Base-by-base conservation (phyloP, 805 yeast species). In the Blastobotrys parvus region DNA sequence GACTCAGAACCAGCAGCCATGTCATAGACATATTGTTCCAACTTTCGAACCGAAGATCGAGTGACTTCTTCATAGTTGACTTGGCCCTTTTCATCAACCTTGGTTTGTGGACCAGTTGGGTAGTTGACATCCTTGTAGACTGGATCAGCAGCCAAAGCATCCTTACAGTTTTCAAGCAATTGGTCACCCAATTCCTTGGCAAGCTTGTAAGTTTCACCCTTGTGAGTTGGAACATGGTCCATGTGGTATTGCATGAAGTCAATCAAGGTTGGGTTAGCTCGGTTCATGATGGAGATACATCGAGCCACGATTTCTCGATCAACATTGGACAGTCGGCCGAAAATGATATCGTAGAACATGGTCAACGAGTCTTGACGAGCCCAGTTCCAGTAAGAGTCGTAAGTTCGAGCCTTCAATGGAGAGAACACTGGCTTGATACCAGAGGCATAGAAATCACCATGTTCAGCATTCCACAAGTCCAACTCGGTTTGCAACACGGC, bases 371-470 rank as follows among this genome's bases (percentile, higher is more conserved):
- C 95, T 72, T 92, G 98, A 67, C 97, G 85, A 38, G 97, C 97
- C 98, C 98, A 92, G 68, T 94, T 94, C 98, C 98, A 92, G 68
- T 89, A 88, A 18, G 97, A 88, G 68, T 92, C 97, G 65, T 90
- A 92, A 43, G 82, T 80, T 71, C 98, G 84, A 22, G 97, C 95
- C 72, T 92, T 92, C 68, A 84, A 75, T 49, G 90, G 74, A 25
- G 95, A 84, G 70, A 92, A 92, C 3, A 82, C 78, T 34, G 97
- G 95, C 53, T 80, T 72, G 57, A 92, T 82, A 62, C 98, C 97
- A 46, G 80, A 75, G 39, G 96, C 89, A 64, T 89, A 92, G 60
- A 80, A 80, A 58, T 92, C 98, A 55, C 98, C 98, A 54, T 83
- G 79, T 65, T 83, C 94, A 74, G 82, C 77, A 65, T 82, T 77